Conservation (phyloP, 371 early-diverging fungal species). For the Dinochytrium kinnereticum region DNA sequence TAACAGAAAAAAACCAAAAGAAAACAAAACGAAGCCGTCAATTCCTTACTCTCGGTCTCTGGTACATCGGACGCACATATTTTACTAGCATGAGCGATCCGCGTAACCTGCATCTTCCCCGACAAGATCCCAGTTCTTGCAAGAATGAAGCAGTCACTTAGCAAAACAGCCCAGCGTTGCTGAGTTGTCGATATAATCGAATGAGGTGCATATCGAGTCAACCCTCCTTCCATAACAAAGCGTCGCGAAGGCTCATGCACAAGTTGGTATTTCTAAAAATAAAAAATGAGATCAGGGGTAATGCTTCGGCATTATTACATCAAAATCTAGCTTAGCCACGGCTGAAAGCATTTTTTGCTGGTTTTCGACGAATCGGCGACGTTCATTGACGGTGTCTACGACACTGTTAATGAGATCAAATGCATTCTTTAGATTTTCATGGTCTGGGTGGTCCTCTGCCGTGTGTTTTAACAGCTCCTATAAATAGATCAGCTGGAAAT, state of each 20-base stretch:
- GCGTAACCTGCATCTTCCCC: slow-evolving; percentile 17
- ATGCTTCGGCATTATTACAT: slow-evolving; percentile 10
- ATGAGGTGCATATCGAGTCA: not conserved
- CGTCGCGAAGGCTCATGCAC: slow-evolving; percentile 17
- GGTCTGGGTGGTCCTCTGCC: slow-evolving; percentile 64
- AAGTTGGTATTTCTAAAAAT: not conserved
- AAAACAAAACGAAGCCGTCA: not conserved
- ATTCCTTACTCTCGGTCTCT: slow-evolving; percentile 10
- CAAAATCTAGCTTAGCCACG: slow-evolving; percentile 17
- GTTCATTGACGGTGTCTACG: slow-evolving; percentile 70
- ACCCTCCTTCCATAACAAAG: slow-evolving; percentile 16
- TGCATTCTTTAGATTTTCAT: slow-evolving; percentile 62
- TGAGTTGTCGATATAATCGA: slow-evolving; percentile 4
- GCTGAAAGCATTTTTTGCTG: slow-evolving; percentile 19
- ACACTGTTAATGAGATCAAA: slow-evolving; percentile 63
- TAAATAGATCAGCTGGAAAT: not conserved
- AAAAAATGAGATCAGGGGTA: not conserved
- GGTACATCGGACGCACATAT: not conserved
- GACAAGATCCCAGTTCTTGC: slow-evolving; percentile 7
- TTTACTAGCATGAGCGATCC: not conserved
- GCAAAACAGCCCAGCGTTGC: slow-evolving; percentile 15
- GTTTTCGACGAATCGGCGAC: slow-evolving; percentile 25
- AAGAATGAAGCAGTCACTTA: slow-evolving; percentile 22
- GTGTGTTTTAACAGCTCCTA: slow-evolving; percentile 73
- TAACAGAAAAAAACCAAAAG: not conserved